A percentile compares a stretch with the other conserved stretches of the same genome.
Evolutionary conservation across 257 asterid species (phyloP).

Genomic region (Leptodermis oblonga): DNA sequence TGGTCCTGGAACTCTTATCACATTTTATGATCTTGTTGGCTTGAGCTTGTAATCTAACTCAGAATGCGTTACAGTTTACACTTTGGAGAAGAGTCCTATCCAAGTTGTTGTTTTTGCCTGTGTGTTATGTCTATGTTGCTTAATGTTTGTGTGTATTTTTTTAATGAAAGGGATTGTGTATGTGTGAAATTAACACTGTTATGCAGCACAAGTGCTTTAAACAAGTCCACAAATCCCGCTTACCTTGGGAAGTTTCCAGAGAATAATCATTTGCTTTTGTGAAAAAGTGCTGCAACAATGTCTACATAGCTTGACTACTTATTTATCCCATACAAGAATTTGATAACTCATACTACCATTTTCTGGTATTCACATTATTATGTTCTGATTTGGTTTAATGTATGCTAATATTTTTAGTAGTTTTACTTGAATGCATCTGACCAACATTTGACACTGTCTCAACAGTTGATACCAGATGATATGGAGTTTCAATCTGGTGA

Average conservation of each 20-base stretch:
- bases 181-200: background rate
- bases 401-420: background rate
- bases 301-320: background rate
- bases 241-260: background rate
- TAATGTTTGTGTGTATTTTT: background rate
- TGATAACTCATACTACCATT: background rate
- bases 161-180: background rate
- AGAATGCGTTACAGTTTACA: background rate
- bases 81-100: background rate
- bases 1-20: background rate
- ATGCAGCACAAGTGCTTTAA: background rate
- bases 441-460: constrained; percentile 1
- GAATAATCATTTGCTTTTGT: background rate
- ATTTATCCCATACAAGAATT: background rate
- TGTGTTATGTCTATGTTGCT: background rate
- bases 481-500: constrained; percentile 97
- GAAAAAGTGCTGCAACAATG: background rate
- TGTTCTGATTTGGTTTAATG: background rate
- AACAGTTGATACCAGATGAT: constrained; percentile 88
- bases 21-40: constrained; percentile 6
- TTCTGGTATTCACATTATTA: background rate
- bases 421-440: background rate
- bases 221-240: background rate
- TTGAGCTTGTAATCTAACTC: background rate
- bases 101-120: background rate